Conservation (phyloP, 805 yeast genomes). For the Kuraishia borneana region DNA sequence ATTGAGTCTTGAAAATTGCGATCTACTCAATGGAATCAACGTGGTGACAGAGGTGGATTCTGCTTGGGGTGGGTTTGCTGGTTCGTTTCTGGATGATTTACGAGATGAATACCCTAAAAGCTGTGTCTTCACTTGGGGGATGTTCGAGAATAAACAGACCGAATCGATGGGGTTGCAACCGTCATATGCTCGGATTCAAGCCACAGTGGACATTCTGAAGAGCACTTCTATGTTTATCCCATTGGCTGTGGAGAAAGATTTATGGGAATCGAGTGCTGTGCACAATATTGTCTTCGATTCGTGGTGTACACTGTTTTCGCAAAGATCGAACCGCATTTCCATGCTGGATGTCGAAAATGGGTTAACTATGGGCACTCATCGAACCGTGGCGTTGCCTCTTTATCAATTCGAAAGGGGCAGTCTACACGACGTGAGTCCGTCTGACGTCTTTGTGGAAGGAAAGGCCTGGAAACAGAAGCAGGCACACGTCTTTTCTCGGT, state of each 20-base stretch:
- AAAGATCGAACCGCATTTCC: slow-evolving; percentile 17
- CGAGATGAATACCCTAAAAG: slow-evolving; percentile 53
- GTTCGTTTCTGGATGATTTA: slow-evolving; percentile 36
- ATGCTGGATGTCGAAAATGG: slow-evolving; percentile 34
- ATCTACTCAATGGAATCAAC: slow-evolving; percentile 61
- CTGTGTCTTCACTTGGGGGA: slow-evolving; percentile 35
- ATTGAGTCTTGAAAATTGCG: slow-evolving; percentile 61
- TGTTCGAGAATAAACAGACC: slow-evolving; percentile 15
- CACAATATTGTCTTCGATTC: slow-evolving; percentile 33
- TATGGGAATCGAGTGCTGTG: slow-evolving; percentile 33
- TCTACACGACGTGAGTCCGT: too few relatives aligned
- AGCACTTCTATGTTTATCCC: slow-evolving; percentile 50
- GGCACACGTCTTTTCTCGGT: slow-evolving; percentile 15
- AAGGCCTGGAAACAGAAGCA: slow-evolving; percentile 2
- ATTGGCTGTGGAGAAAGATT: slow-evolving; percentile 19
- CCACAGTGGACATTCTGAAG: slow-evolving; percentile 32
- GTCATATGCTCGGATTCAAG: slow-evolving; percentile 22
- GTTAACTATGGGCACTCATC: slow-evolving; percentile 26
- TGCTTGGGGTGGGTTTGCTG: slow-evolving; percentile 78
- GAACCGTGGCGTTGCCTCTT: slow-evolving; percentile 20
- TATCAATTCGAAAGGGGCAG: too few relatives aligned
- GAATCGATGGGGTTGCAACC: slow-evolving; percentile 4
- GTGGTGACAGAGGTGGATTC: slow-evolving; percentile 59
- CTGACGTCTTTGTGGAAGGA: too few relatives aligned
- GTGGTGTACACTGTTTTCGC: slow-evolving; percentile 26